A percentile compares a stretch with the other conserved stretches of the same genome.
Evolutionary conservation across 352 stramenopile species (phyloP).

Genomic region (Pythium rhizo-oryzae): DNA sequence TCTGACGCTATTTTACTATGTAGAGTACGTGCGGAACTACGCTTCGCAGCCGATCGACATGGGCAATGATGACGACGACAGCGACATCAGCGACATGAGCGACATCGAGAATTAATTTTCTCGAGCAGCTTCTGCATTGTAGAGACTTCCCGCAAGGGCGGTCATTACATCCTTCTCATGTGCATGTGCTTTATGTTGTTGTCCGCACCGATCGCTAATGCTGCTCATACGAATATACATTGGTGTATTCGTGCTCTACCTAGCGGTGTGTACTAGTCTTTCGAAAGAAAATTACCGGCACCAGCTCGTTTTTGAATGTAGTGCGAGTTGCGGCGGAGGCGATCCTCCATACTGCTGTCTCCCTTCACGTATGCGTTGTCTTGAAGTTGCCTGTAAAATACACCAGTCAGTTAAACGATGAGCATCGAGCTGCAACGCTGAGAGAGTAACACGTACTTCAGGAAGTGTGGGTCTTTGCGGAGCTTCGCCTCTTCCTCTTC

Average conservation of each 20-base stretch:
- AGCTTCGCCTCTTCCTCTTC: conserved; percentile 58
- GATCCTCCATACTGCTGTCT: conserved; percentile 72
- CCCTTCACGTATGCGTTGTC: conserved; percentile 68
- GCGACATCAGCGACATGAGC: conserved; percentile 87
- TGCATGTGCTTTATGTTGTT: conserved; percentile 36
- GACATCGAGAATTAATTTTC: conserved; percentile 51
- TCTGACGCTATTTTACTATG: not conserved
- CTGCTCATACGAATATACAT: not conserved
- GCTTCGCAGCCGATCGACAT: conserved; percentile 80
- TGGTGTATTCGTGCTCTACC: no score
- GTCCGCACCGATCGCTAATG: not conserved
- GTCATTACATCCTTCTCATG: conserved; percentile 8
- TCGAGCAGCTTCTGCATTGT: not conserved
- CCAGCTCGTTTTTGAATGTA: conserved; percentile 87
- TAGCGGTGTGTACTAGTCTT: conserved; percentile 35
- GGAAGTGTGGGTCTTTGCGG: conserved; percentile 68
- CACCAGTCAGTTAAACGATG: not conserved
- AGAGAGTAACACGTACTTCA: conserved; percentile 45
- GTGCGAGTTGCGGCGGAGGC: conserved; percentile 76
- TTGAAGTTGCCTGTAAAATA: conserved; percentile 68
- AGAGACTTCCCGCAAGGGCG: conserved; percentile 9
- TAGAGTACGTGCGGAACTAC: conserved; percentile 83
- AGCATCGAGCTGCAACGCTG: no score
- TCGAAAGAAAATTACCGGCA: conserved; percentile 78
- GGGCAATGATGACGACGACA: conserved; percentile 70